Base-by-base conservation (phyloP, 2,329 filamentous ascomycete genomes). In the Ophiostoma montium region DNA sequence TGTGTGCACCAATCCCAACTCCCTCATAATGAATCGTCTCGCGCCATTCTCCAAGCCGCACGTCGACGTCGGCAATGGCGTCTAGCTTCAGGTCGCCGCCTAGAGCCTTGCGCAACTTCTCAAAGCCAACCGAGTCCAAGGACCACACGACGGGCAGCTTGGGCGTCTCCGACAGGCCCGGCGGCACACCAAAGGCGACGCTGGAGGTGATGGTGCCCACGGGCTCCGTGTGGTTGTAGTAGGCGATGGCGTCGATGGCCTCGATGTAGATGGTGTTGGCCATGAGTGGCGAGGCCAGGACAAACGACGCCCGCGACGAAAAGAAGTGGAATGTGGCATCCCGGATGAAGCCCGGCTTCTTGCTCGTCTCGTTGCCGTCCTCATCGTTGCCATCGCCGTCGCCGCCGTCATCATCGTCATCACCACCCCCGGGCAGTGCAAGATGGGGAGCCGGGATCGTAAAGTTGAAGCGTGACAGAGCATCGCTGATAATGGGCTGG, bases 291-390 rank as follows among this genome's bases (percentile, higher is more conserved):
- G 89, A 95, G 35, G 81, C 73, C 19, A 96, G 72, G 0, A 77
- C 80, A 63, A 98, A 95, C 1, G 82, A 79, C 3, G 90, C 90
- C 0, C 87, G 88, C 0, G 87, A 94, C 15, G 86, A 84, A 54
- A 92, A 74, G 47, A 96, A 65, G 65, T 96, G 88, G 65, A 98
- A 81, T 7, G 82, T 90, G 11, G 89, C 86, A 57, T 86, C 81
- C 61, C 83, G 77, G 57, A 98, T 87, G 62, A 96, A 95, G 55
- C 46, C 51, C 21, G 67, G 64, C 23, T 46, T 46, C 16, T 61
- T 61, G 30, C 61, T 60, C 9, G 62, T 59, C 12, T 61, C 60
- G 19, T 63, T 65, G 60, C 66, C 57, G 3, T 60, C 61, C 18
- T 60, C 58, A 18, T 42, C 47, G 13, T 63, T 62, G 18, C 59